phyloP scores from a whole-genome alignment of 2,329 filamentous ascomycete genomes.

The Furcasterigmium sp. region DNA sequence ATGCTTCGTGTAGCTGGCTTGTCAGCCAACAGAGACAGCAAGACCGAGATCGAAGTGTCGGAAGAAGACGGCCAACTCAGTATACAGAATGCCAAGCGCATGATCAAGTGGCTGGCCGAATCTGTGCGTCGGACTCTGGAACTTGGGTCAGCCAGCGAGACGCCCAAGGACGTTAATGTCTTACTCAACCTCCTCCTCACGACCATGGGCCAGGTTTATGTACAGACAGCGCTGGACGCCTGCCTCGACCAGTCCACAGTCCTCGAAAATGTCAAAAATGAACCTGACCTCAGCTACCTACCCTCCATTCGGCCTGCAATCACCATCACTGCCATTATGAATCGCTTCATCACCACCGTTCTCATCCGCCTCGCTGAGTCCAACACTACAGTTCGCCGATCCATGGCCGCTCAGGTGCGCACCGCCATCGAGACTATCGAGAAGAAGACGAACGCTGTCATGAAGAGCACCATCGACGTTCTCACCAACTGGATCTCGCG shows the following conservation, averaged over 20 bases:
- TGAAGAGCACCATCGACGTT: constrained; percentile 57
- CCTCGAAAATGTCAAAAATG: constrained; percentile 73
- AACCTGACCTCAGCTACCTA: constrained; percentile 84
- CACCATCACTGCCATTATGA: constrained; percentile 87
- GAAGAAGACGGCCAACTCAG: constrained; percentile 85
- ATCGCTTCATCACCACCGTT: constrained; percentile 84
- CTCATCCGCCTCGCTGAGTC: constrained; percentile 83
- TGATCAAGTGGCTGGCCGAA: constrained; percentile 97
- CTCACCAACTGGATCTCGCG: constrained; percentile 71
- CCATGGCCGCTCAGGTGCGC: constrained; percentile 80
- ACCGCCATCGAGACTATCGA: constrained; percentile 73
- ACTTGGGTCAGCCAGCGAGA: constrained; percentile 80
- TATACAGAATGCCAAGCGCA: constrained; percentile 86
- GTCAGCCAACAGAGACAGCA: constrained; percentile 67
- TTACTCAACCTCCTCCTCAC: constrained; percentile 78
- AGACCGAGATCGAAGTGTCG: constrained; percentile 83
- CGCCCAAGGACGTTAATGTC: constrained; percentile 86
- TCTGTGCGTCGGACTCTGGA: constrained; percentile 88
- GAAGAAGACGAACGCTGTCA: constrained; percentile 66
- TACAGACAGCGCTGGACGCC: constrained; percentile 63
- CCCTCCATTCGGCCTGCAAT: constrained; percentile 74
- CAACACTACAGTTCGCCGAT: constrained; percentile 83
- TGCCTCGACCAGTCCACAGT: constrained; percentile 67
- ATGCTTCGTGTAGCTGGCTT: constrained; percentile 85
- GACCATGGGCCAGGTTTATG: constrained; percentile 80